phyloP scores from a whole-genome alignment of 108 stramenopile species.

The Fistulifera solaris region DNA sequence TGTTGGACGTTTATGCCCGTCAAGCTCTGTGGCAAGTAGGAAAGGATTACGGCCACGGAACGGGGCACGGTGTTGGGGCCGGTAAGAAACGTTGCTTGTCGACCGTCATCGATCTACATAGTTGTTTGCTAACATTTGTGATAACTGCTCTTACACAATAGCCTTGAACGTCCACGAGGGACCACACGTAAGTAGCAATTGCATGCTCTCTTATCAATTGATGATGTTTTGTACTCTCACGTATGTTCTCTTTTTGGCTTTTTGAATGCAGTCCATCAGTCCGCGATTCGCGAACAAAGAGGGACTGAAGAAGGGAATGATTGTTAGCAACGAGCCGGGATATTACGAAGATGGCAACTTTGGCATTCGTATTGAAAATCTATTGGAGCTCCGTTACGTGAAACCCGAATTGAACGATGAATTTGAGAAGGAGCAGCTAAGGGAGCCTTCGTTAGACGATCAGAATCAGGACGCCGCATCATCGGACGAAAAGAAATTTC shows the following conservation, averaged over 20 bases:
- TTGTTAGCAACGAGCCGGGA: slow-evolving; percentile 96
- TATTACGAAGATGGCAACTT: slow-evolving; percentile 91
- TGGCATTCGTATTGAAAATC: slow-evolving; percentile 94
- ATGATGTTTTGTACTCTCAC: neutral
- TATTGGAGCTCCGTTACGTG: slow-evolving; percentile 63
- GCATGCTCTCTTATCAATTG: neutral
- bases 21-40: slow-evolving; percentile 82
- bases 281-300: slow-evolving; percentile 64
- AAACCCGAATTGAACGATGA: slow-evolving; percentile 21
- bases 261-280: slow-evolving; percentile 27
- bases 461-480: slow-evolving; percentile 3
- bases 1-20: slow-evolving; percentile 93
- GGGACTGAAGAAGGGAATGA: slow-evolving; percentile 90
- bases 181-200: slow-evolving; percentile 46
- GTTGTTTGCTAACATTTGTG: too few relatives aligned
- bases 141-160: too few relatives aligned
- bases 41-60: slow-evolving; percentile 96
- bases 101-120: too few relatives aligned
- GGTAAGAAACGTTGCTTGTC: too few relatives aligned
- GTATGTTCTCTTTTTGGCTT: neutral
- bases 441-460: slow-evolving; percentile 8
- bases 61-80: slow-evolving; percentile 97
- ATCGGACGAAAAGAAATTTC: slow-evolving; percentile 46
- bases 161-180: slow-evolving; percentile 97
- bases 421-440: slow-evolving; percentile 19